A percentile compares a stretch with the other conserved stretches of the same genome.
These are phyloP conservation scores for Fermentozyma sake DNA, from an alignment of 1,139 yeast species.

Conservation along the genomic window DNA sequence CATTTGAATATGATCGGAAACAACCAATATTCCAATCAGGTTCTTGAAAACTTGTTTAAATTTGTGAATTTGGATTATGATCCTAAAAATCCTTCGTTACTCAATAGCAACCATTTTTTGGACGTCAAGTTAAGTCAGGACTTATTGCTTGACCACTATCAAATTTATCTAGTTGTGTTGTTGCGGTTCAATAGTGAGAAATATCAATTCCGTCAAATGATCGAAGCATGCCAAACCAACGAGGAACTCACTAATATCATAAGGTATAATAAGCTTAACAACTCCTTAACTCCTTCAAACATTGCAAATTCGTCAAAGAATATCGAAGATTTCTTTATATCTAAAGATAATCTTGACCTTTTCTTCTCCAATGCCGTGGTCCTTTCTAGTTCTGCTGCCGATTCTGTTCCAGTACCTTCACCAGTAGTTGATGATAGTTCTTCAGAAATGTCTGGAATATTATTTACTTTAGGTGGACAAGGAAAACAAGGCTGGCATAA, in stretches of 20 bases:
- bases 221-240: conserved; percentile 38
- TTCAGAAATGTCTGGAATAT: conserved; percentile 47
- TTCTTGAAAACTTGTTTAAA: conserved; percentile 37
- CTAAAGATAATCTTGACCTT: conserved; percentile 30
- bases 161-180: conserved; percentile 30
- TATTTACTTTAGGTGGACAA: conserved; percentile 68
- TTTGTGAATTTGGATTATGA: conserved; percentile 24
- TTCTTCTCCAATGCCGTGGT: conserved; percentile 18
- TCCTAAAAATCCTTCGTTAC: conserved; percentile 10
- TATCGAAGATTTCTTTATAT: conserved; percentile 10
- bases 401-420: conserved; percentile 6
- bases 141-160: conserved; percentile 25
- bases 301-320: conserved; percentile 1
- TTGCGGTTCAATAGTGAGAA: conserved; percentile 42
- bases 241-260: conserved; percentile 38
- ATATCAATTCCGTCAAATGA: conserved; percentile 39
- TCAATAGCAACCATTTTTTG: conserved; percentile 18
- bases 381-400: conserved; percentile 10
- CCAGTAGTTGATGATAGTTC: conserved; percentile 11
- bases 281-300: conserved; percentile 1
- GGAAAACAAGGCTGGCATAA: conserved; percentile 87
- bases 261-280: conserved; percentile 24
- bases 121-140: conserved; percentile 20
- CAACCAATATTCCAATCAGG: conserved; percentile 39
- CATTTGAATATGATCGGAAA: conserved; percentile 59